Conservation (phyloP, 2,329 filamentous ascomycete species). For the Colletotrichum lindemuthianum region DNA sequence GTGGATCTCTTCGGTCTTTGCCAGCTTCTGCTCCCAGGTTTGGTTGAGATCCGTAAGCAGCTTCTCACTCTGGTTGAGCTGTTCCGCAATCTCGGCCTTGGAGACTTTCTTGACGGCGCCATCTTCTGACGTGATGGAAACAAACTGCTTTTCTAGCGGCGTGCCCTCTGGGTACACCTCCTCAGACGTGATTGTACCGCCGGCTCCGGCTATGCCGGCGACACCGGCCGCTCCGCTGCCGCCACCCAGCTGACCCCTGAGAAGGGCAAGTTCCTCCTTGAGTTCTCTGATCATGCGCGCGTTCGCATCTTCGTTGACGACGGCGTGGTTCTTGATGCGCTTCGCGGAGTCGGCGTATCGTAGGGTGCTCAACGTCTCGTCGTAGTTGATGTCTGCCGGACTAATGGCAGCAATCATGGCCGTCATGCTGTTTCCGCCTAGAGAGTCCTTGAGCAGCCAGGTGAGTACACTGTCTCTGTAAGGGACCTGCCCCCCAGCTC, state of each 20-base stretch:
- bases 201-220: slow-evolving; percentile 53
- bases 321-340: slow-evolving; percentile 99
- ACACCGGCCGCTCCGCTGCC: slow-evolving; percentile 54
- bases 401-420: slow-evolving; percentile 99
- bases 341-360: slow-evolving; percentile 98
- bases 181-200: slow-evolving; percentile 67
- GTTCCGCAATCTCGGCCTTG: slow-evolving; percentile 97
- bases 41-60: slow-evolving; percentile 95
- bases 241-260: slow-evolving; percentile 85
- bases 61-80: slow-evolving; percentile 96
- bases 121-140: slow-evolving; percentile 89
- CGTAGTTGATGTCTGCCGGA: slow-evolving; percentile 98
- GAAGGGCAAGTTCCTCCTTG: slow-evolving; percentile 89
- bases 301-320: slow-evolving; percentile 98
- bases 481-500: slow-evolving; percentile 79
- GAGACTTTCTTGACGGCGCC: slow-evolving; percentile 93
- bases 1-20: slow-evolving; percentile 96
- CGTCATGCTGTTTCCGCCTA: slow-evolving; percentile 98
- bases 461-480: slow-evolving; percentile 97
- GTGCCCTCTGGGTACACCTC: slow-evolving; percentile 93
- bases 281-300: slow-evolving; percentile 98
- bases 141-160: slow-evolving; percentile 93
- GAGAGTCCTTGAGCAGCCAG: slow-evolving; percentile 95
- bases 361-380: slow-evolving; percentile 94
- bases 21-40: slow-evolving; percentile 97